These are phyloP conservation scores for Cotoneaster glaucophyllus DNA, from an alignment of 306 rosid species.

Conservation along the genomic window DNA sequence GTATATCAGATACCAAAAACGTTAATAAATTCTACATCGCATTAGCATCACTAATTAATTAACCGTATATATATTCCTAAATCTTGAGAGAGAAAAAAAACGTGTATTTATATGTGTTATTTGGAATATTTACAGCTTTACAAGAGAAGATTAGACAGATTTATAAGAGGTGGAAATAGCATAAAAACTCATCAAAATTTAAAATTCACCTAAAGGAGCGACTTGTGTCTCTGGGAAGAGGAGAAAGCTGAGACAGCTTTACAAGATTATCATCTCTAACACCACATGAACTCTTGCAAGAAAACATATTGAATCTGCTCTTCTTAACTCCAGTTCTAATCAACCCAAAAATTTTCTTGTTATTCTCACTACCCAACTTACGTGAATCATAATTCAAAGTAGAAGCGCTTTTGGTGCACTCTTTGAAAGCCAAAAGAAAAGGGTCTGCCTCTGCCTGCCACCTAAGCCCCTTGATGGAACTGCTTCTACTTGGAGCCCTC, in stretches of 20 bases:
- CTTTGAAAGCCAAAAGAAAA: slow-evolving; percentile 69
- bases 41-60: not conserved
- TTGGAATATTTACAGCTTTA: not conserved
- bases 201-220: slow-evolving; percentile 7
- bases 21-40: not conserved
- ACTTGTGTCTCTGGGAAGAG: slow-evolving; percentile 31
- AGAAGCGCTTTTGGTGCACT: slow-evolving; percentile 44
- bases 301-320: slow-evolving; percentile 34
- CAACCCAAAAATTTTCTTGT: slow-evolving; percentile 30
- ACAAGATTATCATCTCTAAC: slow-evolving; percentile 36
- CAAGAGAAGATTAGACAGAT: no score
- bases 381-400: not conserved
- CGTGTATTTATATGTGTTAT: not conserved
- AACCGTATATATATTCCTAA: not conserved
- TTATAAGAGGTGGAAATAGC: not conserved
- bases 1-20: not conserved
- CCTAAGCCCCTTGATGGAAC: slow-evolving; percentile 44
- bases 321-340: slow-evolving; percentile 21
- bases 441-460: slow-evolving; percentile 75
- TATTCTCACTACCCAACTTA: not conserved
- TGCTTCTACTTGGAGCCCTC: slow-evolving; percentile 37
- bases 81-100: not conserved
- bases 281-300: slow-evolving; percentile 51
- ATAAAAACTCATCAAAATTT: not conserved
- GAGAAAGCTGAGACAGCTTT: slow-evolving; percentile 49